Percentiles rank a stretch among this genome's conserved stretches.
Evolutionary conservation across 2,329 filamentous ascomycete species (phyloP).

Genomic region (Hypoxylon sp.): DNA sequence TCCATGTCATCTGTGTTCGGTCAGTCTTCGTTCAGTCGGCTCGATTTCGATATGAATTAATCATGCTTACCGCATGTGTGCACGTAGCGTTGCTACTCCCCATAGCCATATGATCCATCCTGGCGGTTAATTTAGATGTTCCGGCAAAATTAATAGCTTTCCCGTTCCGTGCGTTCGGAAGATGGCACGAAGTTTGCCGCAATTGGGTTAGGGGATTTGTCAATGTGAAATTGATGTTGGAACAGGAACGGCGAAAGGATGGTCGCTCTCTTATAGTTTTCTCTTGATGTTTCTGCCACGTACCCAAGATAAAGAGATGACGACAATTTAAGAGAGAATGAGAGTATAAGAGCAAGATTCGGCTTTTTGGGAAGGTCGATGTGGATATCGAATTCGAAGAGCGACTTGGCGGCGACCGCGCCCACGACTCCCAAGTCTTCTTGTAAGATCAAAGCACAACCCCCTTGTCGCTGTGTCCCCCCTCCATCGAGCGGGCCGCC

Average conservation of each 20-base stretch:
- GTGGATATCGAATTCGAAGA: constrained; percentile 15
- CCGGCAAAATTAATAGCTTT: constrained; percentile 38
- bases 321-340: constrained; percentile 27
- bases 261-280: neutral
- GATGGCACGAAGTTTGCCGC: constrained; percentile 17
- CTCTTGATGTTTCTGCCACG: constrained; percentile 7
- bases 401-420: constrained; percentile 15
- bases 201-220: constrained; percentile 20
- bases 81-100: constrained; percentile 26
- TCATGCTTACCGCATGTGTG: constrained; percentile 28
- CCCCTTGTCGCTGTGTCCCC: neutral
- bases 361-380: constrained; percentile 34
- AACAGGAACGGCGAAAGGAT: constrained; percentile 3
- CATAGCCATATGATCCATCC: constrained; percentile 45
- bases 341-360: constrained; percentile 45
- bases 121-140: constrained; percentile 39
- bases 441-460: constrained; percentile 3
- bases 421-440: constrained; percentile 1
- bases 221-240: neutral
- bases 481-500: constrained; percentile 11
- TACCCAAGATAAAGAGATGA: constrained; percentile 10
- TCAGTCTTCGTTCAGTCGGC: constrained; percentile 31
- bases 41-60: constrained; percentile 16
- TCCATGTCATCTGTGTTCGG: constrained; percentile 59
- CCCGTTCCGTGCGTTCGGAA: constrained; percentile 37